These are phyloP conservation scores for Stagonosporopsis chrysanthemi DNA, from an alignment of 2,329 filamentous ascomycete genomes.

Conservation along the genomic window DNA sequence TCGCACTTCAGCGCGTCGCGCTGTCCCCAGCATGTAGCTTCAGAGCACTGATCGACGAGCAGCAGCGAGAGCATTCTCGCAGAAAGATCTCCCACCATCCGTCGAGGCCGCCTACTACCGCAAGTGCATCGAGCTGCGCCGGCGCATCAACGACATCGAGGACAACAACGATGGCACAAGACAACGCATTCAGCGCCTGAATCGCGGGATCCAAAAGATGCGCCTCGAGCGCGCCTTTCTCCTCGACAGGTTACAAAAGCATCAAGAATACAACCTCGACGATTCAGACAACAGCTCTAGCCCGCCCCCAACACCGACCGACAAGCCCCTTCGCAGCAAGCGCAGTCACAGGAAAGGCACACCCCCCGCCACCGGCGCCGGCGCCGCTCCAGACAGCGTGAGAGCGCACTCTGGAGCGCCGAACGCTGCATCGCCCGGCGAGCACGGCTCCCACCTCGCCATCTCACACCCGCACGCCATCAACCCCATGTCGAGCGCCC, in stretches of 20 bases:
- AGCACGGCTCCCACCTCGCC: slow-evolving; percentile 21
- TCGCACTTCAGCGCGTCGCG: slow-evolving; percentile 11
- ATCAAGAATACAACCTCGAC: slow-evolving; percentile 58
- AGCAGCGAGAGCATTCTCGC: slow-evolving; percentile 41
- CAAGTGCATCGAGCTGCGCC: slow-evolving; percentile 95
- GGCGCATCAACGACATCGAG: slow-evolving; percentile 89
- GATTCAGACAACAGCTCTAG: slow-evolving; percentile 80
- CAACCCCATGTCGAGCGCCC: slow-evolving; percentile 46
- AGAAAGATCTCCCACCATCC: slow-evolving; percentile 73
- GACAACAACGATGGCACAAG: slow-evolving; percentile 86
- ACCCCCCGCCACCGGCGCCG: slow-evolving; percentile 35
- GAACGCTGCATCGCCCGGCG: slow-evolving; percentile 26
- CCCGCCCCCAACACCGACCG: slow-evolving; percentile 80
- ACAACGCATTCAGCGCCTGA: slow-evolving; percentile 78
- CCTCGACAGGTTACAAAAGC: slow-evolving; percentile 57
- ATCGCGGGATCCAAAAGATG: slow-evolving; percentile 89
- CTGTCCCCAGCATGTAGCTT: slow-evolving; percentile 1
- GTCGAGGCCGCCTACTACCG: slow-evolving; percentile 95
- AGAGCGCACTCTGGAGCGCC: slow-evolving; percentile 11
- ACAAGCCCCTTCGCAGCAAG: slow-evolving; percentile 79
- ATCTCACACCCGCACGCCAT: slow-evolving; percentile 27
- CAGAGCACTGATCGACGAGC: neutral
- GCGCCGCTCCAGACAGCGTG: neutral
- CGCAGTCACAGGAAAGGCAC: slow-evolving; percentile 64
- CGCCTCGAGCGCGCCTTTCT: slow-evolving; percentile 78